These are phyloP conservation scores for Epichloe festucae DNA, from an alignment of 2,329 filamentous ascomycete genomes.

Conservation along the genomic window DNA sequence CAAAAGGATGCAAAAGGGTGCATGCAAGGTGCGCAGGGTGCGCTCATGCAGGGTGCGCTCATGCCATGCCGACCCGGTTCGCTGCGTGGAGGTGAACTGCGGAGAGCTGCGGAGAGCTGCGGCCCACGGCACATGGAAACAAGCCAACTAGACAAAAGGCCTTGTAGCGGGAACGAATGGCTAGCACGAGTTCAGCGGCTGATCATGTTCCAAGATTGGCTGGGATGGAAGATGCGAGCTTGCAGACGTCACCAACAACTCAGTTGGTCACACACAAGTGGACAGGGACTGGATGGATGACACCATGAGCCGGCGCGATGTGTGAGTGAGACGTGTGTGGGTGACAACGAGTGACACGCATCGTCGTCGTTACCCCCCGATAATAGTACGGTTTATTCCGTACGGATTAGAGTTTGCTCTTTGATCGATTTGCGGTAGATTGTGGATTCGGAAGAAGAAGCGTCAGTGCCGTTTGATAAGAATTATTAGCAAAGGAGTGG, in stretches of 20 bases:
- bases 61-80: background rate
- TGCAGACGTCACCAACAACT: conserved; percentile 11
- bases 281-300: conserved; percentile 11
- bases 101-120: background rate
- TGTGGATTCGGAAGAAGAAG: too few species aligned
- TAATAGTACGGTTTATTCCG: too few species aligned
- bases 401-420: too few species aligned
- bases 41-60: background rate
- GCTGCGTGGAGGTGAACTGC: background rate
- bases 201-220: conserved; percentile 42
- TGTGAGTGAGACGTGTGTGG: background rate
- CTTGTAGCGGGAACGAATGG: conserved; percentile 9
- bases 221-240: conserved; percentile 17
- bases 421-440: too few species aligned
- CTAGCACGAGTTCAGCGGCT: conserved; percentile 26
- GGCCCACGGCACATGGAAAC: background rate
- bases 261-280: conserved; percentile 12
- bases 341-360: background rate
- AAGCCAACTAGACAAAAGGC: conserved; percentile 1
- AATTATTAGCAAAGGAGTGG: too few species aligned
- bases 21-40: background rate
- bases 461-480: too few species aligned
- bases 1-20: background rate
- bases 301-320: background rate
- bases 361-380: background rate